phyloP scores from a whole-genome alignment of 345 rosid species.

The Moricandia arvensis region DNA sequence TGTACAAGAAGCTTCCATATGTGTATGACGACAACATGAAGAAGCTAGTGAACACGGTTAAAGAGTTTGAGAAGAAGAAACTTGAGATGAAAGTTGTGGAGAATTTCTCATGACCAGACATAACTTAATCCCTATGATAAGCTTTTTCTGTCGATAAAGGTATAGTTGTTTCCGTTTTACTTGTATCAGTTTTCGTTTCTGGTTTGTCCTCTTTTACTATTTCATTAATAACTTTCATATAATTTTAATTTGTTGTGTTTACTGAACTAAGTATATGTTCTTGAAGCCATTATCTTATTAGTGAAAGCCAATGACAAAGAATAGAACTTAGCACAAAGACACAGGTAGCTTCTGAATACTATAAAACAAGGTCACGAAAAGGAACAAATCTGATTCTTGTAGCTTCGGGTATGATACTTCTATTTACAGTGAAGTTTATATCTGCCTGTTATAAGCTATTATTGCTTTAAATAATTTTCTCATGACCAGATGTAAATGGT shows the following conservation, averaged over 20 bases:
- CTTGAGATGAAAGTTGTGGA: conserved; percentile 20
- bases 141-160: conserved; percentile 38
- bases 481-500: background rate
- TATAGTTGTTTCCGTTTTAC: conserved; percentile 31
- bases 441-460: background rate
- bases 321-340: background rate
- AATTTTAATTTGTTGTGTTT: background rate
- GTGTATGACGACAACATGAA: conserved; percentile 72
- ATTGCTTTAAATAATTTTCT: background rate
- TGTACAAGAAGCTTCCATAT: conserved; percentile 58
- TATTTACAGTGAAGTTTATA: background rate
- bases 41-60: conserved; percentile 55
- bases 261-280: background rate
- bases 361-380: background rate
- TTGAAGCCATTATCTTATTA: too few relatives aligned
- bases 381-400: background rate
- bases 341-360: background rate
- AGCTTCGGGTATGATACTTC: background rate
- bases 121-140: background rate
- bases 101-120: conserved; percentile 30
- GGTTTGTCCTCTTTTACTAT: conserved; percentile 15
- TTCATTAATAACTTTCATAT: conserved; percentile 36
- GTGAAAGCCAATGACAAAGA: background rate
- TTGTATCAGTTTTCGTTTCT: conserved; percentile 19
- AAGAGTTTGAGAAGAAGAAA: conserved; percentile 58